Percentiles rank a stretch among this genome's conserved stretches.
phyloP scores from a whole-genome alignment of 1,284 basidiomycete species.

The Marasmius fiardii region DNA sequence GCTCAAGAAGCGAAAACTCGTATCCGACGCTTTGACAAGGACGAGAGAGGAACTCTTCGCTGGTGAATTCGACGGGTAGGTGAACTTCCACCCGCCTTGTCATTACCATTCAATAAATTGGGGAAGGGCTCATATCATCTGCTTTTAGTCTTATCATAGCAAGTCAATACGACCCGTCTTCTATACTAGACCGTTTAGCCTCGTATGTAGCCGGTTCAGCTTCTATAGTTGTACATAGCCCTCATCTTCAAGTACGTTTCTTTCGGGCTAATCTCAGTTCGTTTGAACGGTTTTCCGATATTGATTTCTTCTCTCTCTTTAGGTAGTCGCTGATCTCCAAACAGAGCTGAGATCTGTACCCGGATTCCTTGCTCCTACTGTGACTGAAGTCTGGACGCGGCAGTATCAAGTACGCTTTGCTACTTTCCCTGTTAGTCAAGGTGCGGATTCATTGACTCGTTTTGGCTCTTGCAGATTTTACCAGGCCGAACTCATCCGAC shows the following conservation, averaged over 20 bases:
- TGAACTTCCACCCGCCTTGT: too few relatives aligned
- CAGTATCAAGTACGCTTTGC: conserved; percentile 69
- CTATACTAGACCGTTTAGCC: conserved; percentile 73
- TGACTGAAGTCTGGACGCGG: conserved; percentile 89
- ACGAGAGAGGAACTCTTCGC: conserved; percentile 81
- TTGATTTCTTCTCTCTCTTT: background rate
- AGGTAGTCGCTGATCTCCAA: conserved; percentile 78
- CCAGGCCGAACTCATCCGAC: conserved; percentile 95
- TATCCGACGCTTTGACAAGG: conserved; percentile 53
- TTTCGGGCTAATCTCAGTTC: background rate
- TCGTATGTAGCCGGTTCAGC: conserved; percentile 84
- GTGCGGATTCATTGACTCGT: background rate
- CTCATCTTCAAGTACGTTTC: conserved; percentile 67
- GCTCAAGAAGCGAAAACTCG: conserved; percentile 68
- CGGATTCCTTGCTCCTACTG: conserved; percentile 73
- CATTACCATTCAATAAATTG: conserved; percentile 20
- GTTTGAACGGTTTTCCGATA: conserved; percentile 7
- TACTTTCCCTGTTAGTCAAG: background rate
- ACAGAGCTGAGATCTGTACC: conserved; percentile 65
- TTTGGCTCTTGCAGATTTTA: conserved; percentile 50
- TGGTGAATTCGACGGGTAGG: conserved; percentile 88
- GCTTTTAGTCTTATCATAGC: conserved; percentile 71
- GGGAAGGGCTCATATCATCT: background rate
- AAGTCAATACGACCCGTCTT: conserved; percentile 84
- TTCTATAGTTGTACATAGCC: conserved; percentile 84